Conservation (phyloP, 2,329 filamentous ascomycete genomes). For the Penicillium sp. region DNA sequence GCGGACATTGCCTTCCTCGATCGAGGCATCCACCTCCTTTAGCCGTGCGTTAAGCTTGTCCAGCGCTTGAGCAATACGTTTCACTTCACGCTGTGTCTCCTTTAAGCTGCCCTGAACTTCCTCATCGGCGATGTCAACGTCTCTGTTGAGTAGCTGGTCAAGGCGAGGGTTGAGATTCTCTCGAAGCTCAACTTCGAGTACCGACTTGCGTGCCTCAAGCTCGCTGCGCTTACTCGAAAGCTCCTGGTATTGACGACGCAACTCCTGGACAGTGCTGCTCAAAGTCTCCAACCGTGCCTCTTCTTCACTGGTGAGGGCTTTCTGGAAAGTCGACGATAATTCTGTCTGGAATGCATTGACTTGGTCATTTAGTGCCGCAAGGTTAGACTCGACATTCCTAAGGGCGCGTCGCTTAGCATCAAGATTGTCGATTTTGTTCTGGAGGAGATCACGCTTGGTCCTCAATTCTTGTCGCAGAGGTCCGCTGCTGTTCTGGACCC, state of each 20-base stretch:
- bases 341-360: constrained; percentile 77
- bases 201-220: constrained; percentile 75
- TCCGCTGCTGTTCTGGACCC: constrained; percentile 78
- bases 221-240: constrained; percentile 71
- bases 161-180: constrained; percentile 84
- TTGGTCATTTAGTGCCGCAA: constrained; percentile 74
- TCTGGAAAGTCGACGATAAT: constrained; percentile 84
- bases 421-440: constrained; percentile 70
- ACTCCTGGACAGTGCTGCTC: constrained; percentile 65
- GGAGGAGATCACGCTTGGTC: constrained; percentile 70
- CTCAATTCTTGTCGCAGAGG: constrained; percentile 75
- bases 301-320: constrained; percentile 77
- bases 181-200: constrained; percentile 82
- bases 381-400: constrained; percentile 69
- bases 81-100: constrained; percentile 77
- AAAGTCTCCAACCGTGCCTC: constrained; percentile 75
- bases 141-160: constrained; percentile 77
- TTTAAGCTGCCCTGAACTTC: constrained; percentile 64
- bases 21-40: constrained; percentile 69
- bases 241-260: constrained; percentile 75
- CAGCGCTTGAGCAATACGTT: constrained; percentile 70
- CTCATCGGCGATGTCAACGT: constrained; percentile 64
- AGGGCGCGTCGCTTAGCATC: constrained; percentile 65
- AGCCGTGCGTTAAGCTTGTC: constrained; percentile 67
- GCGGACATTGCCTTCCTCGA: constrained; percentile 59